Base-by-base conservation (phyloP, 345 rosid genomes). In the Bruguiera gymnorhiza region DNA sequence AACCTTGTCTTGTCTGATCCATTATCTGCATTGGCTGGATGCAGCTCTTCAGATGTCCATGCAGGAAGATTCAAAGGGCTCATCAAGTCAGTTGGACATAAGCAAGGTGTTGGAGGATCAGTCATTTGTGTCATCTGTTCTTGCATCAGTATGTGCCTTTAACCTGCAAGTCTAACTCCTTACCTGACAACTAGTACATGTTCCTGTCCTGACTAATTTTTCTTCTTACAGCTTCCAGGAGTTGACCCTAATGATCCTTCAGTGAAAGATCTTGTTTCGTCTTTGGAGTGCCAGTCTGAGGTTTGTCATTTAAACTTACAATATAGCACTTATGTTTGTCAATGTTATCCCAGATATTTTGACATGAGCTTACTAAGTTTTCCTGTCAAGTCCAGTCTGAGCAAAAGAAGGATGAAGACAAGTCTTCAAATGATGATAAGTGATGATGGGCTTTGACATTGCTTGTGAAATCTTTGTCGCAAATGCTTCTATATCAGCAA, bases 231-330 rank as follows among this genome's bases (percentile, higher is more conserved):
- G 97, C 94, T 90, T 81, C 97, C 94, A 56, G 94, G 97, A 68
- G 92, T 90, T 76, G 92, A 90, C 77, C 88, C 92, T 34, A 86
- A 90, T 70, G 97, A 90, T 76, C 94, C 97, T 67, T 79, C 87
- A 19, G 90, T 90, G 39, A 83, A 84, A 73, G 92, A 84, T 55
- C 78, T 90, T 76, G 86, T 90, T 61, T 92, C 88, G 13, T 88
- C 94, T 70, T 75, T 90, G 75, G 86, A 82, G 71, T 81, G 80
- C 55, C 89, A 88, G 56, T 75, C 89, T 62, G 89, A 90, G 89
- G 97, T 90, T 62, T 6, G 79, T 68, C 51, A 66, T 21, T 66
- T 62, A 19, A 57, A 68, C 64, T 26, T 1, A 11, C 31, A 16
- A 32, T 8, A 0, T n/a, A 24, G 18, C 52, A 50, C 37, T 34